These are phyloP conservation scores for Fusarium sp. DNA, from an alignment of 2,329 filamentous ascomycete species.

Conservation along the genomic window DNA sequence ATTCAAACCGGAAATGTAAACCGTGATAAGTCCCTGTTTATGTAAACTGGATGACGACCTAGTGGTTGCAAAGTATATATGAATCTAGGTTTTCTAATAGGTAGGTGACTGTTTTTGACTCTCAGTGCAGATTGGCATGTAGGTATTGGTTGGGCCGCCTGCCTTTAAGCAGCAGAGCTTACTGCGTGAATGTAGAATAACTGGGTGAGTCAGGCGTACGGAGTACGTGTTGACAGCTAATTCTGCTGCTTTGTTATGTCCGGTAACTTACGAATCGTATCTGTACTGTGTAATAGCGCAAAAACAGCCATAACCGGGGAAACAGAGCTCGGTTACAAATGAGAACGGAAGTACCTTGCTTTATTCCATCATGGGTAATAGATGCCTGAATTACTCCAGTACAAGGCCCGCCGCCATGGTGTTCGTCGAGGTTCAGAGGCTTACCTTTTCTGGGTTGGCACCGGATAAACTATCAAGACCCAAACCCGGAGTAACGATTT, in stretches of 20 bases:
- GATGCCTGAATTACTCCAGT: background rate
- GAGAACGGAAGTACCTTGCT: background rate
- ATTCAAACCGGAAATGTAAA: conserved; percentile 15
- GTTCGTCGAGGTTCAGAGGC: too few species aligned
- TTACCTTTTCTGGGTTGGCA: background rate
- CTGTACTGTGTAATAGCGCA: too few species aligned
- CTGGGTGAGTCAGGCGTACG: background rate
- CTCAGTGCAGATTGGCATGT: background rate
- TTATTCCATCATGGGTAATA: background rate
- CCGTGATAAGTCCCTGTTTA: background rate
- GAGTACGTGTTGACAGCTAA: background rate
- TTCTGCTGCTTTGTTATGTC: background rate
- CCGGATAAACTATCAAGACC: conserved; percentile 25
- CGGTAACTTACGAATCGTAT: background rate
- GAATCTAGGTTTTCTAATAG: too few species aligned
- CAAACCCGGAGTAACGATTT: background rate
- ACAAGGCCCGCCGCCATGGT: too few species aligned
- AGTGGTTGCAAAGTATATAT: background rate
- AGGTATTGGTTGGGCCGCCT: background rate
- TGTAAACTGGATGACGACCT: background rate
- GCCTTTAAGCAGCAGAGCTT: background rate
- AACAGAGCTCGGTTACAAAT: background rate
- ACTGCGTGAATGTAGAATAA: background rate
- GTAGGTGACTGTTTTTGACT: background rate
- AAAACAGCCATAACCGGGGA: background rate